Evolutionary conservation across 108 stramenopile genomes (phyloP).

Genomic region (Thalassiosira profunda): DNA sequence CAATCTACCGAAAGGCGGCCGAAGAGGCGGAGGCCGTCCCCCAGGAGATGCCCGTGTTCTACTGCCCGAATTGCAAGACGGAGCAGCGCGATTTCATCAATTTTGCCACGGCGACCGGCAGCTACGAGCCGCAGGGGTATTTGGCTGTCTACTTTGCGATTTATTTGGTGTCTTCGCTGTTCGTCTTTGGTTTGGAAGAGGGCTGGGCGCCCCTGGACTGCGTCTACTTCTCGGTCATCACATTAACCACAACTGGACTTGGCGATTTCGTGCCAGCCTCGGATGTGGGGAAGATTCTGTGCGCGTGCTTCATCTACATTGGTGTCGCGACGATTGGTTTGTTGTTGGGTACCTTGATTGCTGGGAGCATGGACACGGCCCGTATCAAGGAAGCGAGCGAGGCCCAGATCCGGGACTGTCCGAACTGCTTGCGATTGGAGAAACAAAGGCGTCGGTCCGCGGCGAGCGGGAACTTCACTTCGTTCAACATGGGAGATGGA

Average conservation of each 20-base stretch:
- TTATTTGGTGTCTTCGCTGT: slow-evolving; percentile 78
- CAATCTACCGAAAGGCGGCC: slow-evolving; percentile 13
- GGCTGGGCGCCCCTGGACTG: slow-evolving; percentile 90
- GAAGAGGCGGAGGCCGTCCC: slow-evolving; percentile 25
- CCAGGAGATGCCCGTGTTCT: slow-evolving; percentile 64
- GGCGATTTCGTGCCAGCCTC: slow-evolving; percentile 88
- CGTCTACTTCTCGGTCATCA: slow-evolving; percentile 91
- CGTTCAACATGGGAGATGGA: background rate
- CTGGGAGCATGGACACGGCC: slow-evolving; percentile 77
- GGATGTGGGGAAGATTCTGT: slow-evolving; percentile 82
- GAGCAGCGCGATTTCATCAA: slow-evolving; percentile 82
- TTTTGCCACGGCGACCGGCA: slow-evolving; percentile 67
- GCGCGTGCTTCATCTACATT: slow-evolving; percentile 91
- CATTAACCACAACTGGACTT: slow-evolving; percentile 81
- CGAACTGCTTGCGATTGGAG: slow-evolving; percentile 72
- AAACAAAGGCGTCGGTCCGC: slow-evolving; percentile 6
- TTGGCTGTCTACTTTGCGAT: slow-evolving; percentile 78
- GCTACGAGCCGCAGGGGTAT: slow-evolving; percentile 74
- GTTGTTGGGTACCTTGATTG: slow-evolving; percentile 89
- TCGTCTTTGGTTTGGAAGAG: slow-evolving; percentile 88
- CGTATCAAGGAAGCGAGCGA: slow-evolving; percentile 62
- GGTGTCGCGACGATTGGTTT: slow-evolving; percentile 91
- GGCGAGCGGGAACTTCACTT: background rate
- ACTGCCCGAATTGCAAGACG: slow-evolving; percentile 85
- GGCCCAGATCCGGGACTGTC: slow-evolving; percentile 71